phyloP scores from a whole-genome alignment of 1,284 basidiomycete species.

The Earliella scabrosa region DNA sequence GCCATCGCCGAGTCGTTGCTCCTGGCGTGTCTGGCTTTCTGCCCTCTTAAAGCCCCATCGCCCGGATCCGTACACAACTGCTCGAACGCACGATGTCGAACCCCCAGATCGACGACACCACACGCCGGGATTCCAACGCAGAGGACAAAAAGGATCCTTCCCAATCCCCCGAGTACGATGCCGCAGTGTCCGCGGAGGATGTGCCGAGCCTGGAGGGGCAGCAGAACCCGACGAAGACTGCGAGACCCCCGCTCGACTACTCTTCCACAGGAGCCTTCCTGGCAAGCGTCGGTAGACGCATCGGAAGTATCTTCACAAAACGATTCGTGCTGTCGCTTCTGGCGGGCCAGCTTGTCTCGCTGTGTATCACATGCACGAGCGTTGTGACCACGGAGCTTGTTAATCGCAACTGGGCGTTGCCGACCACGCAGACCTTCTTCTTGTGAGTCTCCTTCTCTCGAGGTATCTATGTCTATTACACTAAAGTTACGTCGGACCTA shows the following conservation, averaged over 20 bases:
- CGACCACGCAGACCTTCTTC: conserved; percentile 84
- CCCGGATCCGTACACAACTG: background rate
- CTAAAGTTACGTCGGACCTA: conserved; percentile 31
- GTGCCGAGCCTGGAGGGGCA: background rate
- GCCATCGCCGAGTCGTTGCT: background rate
- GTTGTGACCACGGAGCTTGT: conserved; percentile 82
- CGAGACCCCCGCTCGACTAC: conserved; percentile 62
- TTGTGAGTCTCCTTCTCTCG: conserved; percentile 52
- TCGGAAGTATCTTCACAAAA: conserved; percentile 75
- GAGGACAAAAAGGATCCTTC: too few relatives aligned
- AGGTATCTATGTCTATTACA: background rate
- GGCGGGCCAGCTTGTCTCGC: conserved; percentile 80
- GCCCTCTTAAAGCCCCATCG: background rate
- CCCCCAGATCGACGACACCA: conserved; percentile 7
- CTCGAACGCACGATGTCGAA: conserved; percentile 15
- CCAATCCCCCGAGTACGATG: conserved; percentile 6
- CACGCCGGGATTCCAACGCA: background rate
- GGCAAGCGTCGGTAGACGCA: conserved; percentile 56
- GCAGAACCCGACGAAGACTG: background rate
- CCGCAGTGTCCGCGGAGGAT: background rate
- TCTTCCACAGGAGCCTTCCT: conserved; percentile 57
- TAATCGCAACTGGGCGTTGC: conserved; percentile 68
- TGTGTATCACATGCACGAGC: conserved; percentile 87
- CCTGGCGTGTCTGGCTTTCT: background rate
- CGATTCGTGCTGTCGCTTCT: conserved; percentile 70